A percentile compares a stretch with the other conserved stretches of the same genome.
phyloP scores from a whole-genome alignment of 495 filamentous ascomycete species.

The Penicillium subrubescens region DNA sequence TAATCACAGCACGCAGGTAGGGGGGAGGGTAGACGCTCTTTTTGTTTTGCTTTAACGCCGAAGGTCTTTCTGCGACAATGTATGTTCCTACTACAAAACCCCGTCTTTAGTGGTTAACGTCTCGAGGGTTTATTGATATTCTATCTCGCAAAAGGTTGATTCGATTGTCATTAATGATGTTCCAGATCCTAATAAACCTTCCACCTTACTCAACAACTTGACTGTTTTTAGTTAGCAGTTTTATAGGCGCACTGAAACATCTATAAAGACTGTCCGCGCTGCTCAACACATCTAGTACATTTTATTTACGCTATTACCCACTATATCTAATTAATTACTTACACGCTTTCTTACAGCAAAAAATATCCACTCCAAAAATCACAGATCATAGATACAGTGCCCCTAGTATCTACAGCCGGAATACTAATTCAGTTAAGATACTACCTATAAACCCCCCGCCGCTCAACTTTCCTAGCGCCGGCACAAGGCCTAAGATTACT shows the following conservation, averaged over 20 bases:
- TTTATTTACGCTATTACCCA: too few species aligned
- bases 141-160: not conserved
- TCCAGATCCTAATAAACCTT: conserved; percentile 1
- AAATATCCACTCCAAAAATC: too few species aligned
- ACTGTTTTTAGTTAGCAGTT: not conserved
- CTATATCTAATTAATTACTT: too few species aligned
- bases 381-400: too few species aligned
- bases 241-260: not conserved
- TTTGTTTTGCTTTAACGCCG: conserved; percentile 1
- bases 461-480: conserved; percentile 4
- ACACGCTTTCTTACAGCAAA: too few species aligned
- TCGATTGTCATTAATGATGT: not conserved
- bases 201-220: conserved; percentile 2
- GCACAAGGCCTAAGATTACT: conserved; percentile 11
- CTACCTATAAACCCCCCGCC: too few species aligned
- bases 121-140: conserved; percentile 2
- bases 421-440: too few species aligned
- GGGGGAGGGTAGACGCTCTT: not conserved
- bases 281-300: too few species aligned
- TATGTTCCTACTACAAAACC: too few species aligned
- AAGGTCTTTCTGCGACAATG: not conserved
- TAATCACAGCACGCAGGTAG: not conserved
- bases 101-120: not conserved
- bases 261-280: too few species aligned
- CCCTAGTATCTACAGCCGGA: too few species aligned